Conservation (phyloP, 2,329 filamentous ascomycete genomes). For the Sclerotinia sclerotiorum region DNA sequence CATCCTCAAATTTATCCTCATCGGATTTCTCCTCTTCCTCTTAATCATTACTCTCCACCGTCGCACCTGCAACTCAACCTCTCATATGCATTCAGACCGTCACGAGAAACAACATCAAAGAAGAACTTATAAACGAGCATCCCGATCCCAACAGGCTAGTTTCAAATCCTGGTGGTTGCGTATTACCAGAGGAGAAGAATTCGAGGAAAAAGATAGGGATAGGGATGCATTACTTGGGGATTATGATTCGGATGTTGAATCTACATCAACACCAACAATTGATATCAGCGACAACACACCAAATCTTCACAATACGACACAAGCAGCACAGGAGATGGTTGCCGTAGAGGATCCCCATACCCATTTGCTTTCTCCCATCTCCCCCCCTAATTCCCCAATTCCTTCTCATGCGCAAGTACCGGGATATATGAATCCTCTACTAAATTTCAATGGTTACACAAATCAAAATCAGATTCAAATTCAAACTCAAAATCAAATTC, state of each 20-base stretch:
- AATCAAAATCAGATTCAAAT: too few relatives aligned
- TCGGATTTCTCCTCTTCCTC: conserved; percentile 35
- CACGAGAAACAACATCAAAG: conserved; percentile 30
- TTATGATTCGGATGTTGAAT: conserved; percentile 31
- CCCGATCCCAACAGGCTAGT: conserved; percentile 25
- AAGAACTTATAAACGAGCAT: conserved; percentile 27
- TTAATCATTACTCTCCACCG: conserved; percentile 32
- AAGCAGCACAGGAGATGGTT: conserved; percentile 34
- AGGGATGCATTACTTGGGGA: conserved; percentile 24
- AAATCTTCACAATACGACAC: conserved; percentile 31
- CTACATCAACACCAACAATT: conserved; percentile 18
- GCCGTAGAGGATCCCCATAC: conserved; percentile 24
- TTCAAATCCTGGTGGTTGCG: conserved; percentile 25
- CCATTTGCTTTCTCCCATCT: too few relatives aligned
- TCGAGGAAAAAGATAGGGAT: conserved; percentile 31
- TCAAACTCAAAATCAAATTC: too few relatives aligned
- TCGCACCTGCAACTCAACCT: conserved; percentile 27
- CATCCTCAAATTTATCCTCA: conserved; percentile 30
- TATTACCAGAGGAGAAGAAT: conserved; percentile 27
- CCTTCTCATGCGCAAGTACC: too few relatives aligned
- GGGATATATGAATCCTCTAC: too few relatives aligned
- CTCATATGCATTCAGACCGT: conserved; percentile 25
- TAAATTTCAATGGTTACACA: too few relatives aligned
- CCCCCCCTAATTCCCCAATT: too few relatives aligned
- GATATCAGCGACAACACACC: conserved; percentile 33